Evolutionary conservation across 345 rosid species (phyloP).

Genomic region (Gossypium raimondii): DNA sequence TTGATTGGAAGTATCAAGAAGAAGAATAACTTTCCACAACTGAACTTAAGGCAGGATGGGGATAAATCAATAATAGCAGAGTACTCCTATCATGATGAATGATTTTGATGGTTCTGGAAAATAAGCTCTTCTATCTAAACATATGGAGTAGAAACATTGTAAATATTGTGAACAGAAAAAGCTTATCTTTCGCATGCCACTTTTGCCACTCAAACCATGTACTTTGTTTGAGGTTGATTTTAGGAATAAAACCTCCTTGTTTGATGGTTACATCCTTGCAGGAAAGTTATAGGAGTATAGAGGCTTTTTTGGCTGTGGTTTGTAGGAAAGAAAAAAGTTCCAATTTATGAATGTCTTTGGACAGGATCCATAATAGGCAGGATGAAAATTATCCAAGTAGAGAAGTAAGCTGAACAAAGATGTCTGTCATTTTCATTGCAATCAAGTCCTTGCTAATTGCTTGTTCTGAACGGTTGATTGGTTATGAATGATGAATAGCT

Average conservation of each 20-base stretch:
- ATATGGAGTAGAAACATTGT: not conserved
- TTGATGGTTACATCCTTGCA: constrained; percentile 1
- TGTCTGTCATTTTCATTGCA: not conserved
- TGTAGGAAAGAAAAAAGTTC: not conserved
- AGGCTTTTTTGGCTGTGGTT: not conserved
- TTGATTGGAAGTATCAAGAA: constrained; percentile 4
- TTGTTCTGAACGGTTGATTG: not conserved
- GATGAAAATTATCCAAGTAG: not conserved
- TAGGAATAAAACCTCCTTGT: not conserved
- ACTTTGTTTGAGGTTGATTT: not conserved
- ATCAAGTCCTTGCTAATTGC: not conserved
- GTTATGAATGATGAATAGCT: not conserved
- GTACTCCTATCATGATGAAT: not conserved
- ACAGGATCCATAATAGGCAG: not conserved
- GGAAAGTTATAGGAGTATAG: not conserved
- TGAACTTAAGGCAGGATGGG: not conserved
- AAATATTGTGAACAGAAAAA: not conserved
- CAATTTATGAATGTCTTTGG: not conserved
- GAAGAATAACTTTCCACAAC: not conserved
- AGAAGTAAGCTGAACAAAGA: not conserved
- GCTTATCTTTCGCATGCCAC: not conserved
- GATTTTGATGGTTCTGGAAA: constrained; percentile 4
- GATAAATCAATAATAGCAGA: not conserved
- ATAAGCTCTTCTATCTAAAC: not conserved
- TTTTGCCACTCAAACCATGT: not conserved